Evolutionary conservation across 768 basidiomycete genomes (phyloP).

Genomic region (Sarcodon sp.): DNA sequence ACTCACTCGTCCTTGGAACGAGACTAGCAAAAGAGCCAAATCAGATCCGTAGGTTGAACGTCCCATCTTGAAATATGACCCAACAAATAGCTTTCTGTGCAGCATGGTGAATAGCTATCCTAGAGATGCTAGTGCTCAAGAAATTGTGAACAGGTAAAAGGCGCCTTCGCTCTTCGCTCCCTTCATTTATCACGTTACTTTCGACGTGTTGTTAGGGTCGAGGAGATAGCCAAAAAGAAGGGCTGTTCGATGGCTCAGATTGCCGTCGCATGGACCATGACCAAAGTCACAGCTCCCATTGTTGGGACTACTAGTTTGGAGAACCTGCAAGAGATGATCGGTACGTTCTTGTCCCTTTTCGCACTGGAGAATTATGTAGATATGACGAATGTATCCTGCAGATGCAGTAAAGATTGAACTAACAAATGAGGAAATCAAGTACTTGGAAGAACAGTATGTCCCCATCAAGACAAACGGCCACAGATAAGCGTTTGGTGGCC

Average conservation of each 20-base stretch:
- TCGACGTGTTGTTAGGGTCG: conserved; percentile 13
- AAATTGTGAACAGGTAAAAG: too few species aligned
- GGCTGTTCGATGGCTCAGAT: conserved; percentile 31
- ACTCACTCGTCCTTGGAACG: conserved; percentile 13
- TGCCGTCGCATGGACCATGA: conserved; percentile 28
- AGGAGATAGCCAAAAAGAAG: conserved; percentile 27
- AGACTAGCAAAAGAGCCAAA: conserved; percentile 10
- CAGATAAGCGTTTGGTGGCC: conserved; percentile 5
- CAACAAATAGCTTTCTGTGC: too few species aligned
- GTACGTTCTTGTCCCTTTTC: not conserved
- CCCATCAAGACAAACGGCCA: conserved; percentile 32
- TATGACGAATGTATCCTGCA: conserved; percentile 7
- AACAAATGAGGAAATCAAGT: conserved; percentile 27
- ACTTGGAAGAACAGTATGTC: conserved; percentile 27
- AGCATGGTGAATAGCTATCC: too few species aligned
- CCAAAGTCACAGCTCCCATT: conserved; percentile 15
- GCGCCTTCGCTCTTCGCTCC: too few species aligned
- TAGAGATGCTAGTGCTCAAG: too few species aligned
- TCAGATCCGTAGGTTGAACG: too few species aligned
- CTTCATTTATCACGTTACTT: not conserved
- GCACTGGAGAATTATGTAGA: conserved; percentile 8
- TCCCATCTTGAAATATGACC: too few species aligned
- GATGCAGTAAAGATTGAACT: conserved; percentile 14
- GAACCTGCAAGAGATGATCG: conserved; percentile 3
- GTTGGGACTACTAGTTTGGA: conserved; percentile 16